phyloP scores from a whole-genome alignment of 1,139 yeast species.

The Saccharomyces hybrid region DNA sequence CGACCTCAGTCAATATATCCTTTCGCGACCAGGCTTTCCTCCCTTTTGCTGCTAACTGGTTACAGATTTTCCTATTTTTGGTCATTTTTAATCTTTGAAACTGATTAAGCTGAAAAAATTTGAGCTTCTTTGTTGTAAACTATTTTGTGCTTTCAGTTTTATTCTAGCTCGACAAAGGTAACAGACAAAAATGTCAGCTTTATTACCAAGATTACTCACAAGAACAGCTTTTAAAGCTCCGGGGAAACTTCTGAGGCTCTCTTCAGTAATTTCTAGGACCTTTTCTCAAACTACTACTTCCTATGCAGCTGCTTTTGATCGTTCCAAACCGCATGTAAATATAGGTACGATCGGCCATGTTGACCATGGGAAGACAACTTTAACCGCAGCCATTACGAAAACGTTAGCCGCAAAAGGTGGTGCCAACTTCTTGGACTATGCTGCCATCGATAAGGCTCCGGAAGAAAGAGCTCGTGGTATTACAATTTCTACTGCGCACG shows the following conservation, averaged over 20 bases:
- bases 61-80: neutral
- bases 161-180: neutral
- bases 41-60: neutral
- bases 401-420: constrained; percentile 84
- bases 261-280: constrained; percentile 3
- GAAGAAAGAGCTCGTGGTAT: constrained; percentile 99
- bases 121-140: neutral
- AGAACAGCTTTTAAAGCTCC: neutral
- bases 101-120: neutral
- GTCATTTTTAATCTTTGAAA: neutral
- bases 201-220: neutral
- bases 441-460: constrained; percentile 95
- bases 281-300: constrained; percentile 11
- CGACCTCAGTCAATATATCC: neutral
- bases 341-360: constrained; percentile 96
- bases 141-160: neutral
- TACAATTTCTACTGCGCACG: constrained; percentile 95
- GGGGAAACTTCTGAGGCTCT: neutral
- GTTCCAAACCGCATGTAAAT: constrained; percentile 93
- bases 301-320: constrained; percentile 65
- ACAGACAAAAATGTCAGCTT: neutral
- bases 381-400: constrained; percentile 98
- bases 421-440: constrained; percentile 87
- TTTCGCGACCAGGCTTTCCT: neutral
- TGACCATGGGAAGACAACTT: constrained; percentile 97